Evolutionary conservation across 805 yeast genomes (phyloP).

Genomic region (Teunomyces cretensis): DNA sequence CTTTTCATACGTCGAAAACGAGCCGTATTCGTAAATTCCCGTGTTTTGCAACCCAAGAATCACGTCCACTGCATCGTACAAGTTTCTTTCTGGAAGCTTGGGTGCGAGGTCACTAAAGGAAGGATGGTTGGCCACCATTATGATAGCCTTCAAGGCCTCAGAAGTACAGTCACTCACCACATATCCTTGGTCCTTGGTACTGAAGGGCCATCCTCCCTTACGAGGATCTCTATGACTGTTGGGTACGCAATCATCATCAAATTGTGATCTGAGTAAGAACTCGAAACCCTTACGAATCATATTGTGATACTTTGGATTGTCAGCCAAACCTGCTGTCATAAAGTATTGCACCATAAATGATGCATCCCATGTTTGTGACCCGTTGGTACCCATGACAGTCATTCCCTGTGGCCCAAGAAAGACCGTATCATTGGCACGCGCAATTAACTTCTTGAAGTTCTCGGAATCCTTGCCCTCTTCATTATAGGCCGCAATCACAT

Average conservation of each 20-base stretch:
- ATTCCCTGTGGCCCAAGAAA: constrained; percentile 90
- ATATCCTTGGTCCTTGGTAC: constrained; percentile 94
- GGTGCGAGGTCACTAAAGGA: constrained; percentile 47
- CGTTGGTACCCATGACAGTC: constrained; percentile 95
- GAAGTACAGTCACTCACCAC: constrained; percentile 97
- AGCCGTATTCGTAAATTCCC: constrained; percentile 79
- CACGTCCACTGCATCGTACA: constrained; percentile 74
- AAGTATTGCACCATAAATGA: constrained; percentile 87
- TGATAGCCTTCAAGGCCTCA: constrained; percentile 88
- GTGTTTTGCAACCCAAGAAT: constrained; percentile 74
- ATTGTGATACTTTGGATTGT: constrained; percentile 60
- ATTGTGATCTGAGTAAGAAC: constrained; percentile 80
- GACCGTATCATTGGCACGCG: constrained; percentile 69
- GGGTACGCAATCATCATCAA: constrained; percentile 71
- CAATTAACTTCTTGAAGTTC: constrained; percentile 53
- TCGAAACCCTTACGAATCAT: constrained; percentile 64
- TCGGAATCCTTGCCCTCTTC: constrained; percentile 71
- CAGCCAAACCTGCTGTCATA: constrained; percentile 76
- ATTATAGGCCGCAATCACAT: constrained; percentile 64
- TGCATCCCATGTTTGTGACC: constrained; percentile 96
- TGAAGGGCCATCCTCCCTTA: constrained; percentile 93
- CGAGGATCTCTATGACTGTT: constrained; percentile 84
- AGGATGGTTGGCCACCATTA: constrained; percentile 79
- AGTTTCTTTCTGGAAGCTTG: constrained; percentile 52
- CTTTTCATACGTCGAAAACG: constrained; percentile 88